These are phyloP conservation scores for Citropsis articulata DNA, from an alignment of 345 rosid genomes.

Conservation along the genomic window DNA sequence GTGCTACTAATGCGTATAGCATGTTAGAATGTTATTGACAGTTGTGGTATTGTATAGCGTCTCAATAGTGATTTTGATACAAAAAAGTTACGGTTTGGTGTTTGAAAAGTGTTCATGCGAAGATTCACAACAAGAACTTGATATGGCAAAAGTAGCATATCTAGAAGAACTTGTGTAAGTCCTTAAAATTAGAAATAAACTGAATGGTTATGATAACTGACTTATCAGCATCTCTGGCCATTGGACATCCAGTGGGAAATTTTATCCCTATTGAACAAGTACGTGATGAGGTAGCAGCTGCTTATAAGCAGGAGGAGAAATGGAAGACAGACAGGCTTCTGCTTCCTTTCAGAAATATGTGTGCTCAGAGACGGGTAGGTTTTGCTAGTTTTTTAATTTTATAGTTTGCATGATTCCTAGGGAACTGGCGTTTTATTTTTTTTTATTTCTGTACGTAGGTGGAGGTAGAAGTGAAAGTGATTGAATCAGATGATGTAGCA, in stretches of 20 bases:
- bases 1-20: background rate
- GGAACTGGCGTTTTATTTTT: conserved; percentile 11
- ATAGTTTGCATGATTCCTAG: background rate
- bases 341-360: conserved; percentile 65
- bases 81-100: background rate
- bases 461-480: conserved; percentile 46
- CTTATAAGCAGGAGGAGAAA: conserved; percentile 70
- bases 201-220: background rate
- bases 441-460: conserved; percentile 37
- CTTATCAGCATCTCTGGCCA: background rate
- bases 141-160: background rate
- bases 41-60: background rate
- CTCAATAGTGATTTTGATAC: background rate
- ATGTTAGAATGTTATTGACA: background rate
- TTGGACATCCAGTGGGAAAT: conserved; percentile 61
- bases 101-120: background rate
- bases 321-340: conserved; percentile 55
- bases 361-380: conserved; percentile 60
- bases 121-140: background rate
- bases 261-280: conserved; percentile 64
- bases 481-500: conserved; percentile 68
- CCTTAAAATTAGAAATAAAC: background rate
- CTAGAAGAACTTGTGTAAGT: background rate
- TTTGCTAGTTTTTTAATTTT: background rate
- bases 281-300: conserved; percentile 69